Evolutionary conservation across 225 moss, liverwort and hornwort species (phyloP).

Genomic region (Asterella californica): DNA sequence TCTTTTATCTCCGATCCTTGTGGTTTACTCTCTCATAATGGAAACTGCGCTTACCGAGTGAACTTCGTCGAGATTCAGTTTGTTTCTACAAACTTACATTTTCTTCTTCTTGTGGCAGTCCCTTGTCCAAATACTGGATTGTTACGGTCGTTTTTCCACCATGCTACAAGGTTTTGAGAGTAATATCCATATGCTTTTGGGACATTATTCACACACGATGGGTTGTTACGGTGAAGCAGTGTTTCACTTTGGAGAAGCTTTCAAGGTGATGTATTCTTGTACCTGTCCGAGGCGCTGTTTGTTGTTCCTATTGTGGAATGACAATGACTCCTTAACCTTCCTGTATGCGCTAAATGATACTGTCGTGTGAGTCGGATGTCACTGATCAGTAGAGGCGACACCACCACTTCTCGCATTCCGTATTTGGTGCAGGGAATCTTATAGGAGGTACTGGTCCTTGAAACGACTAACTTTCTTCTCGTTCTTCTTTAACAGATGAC

Average conservation of each 20-base stretch:
- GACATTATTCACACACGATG: slow-evolving; percentile 88
- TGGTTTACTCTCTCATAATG: no score
- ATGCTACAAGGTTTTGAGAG: slow-evolving; percentile 74
- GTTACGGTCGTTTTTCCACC: slow-evolving; percentile 68
- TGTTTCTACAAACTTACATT: background rate
- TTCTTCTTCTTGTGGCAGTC: slow-evolving; percentile 32
- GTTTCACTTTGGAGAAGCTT: slow-evolving; percentile 70
- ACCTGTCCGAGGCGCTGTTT: background rate
- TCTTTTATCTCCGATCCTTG: no score
- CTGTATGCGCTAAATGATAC: background rate
- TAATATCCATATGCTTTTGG: slow-evolving; percentile 82
- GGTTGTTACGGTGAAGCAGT: slow-evolving; percentile 77
- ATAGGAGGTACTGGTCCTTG: no score
- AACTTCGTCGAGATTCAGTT: background rate
- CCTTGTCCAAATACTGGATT: slow-evolving; percentile 75
- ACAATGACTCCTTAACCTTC: no score
- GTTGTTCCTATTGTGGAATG: background rate
- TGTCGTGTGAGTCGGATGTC: background rate
- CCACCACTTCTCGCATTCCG: no score
- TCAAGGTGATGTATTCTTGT: slow-evolving; percentile 45
- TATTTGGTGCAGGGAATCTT: no score
- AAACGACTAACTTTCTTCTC: background rate
- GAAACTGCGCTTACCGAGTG: no score
- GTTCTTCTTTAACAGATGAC: slow-evolving; percentile 48
- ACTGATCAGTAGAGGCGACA: background rate